Conservation (phyloP, 768 basidiomycete species). For the Daedaleopsis nitida region DNA sequence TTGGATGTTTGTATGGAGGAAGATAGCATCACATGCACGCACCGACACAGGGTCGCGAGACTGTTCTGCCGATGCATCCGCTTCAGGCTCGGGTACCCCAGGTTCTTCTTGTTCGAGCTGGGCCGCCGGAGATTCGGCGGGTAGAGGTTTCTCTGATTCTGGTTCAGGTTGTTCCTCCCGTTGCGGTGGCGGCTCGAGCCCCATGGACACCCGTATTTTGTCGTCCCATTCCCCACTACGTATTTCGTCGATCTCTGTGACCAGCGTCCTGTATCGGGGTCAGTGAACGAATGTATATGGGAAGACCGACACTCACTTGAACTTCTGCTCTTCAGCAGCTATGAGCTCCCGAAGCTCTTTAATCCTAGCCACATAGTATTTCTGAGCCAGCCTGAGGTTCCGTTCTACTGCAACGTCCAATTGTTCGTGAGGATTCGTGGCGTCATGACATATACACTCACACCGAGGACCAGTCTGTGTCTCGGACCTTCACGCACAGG, state of each 20-base stretch:
- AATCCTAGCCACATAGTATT: constrained; percentile 69
- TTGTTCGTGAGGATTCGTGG: constrained; percentile 8
- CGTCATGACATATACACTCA: constrained; percentile 16
- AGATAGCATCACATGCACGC: too few relatives aligned
- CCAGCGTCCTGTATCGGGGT: constrained; percentile 49
- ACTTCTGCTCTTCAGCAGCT: constrained; percentile 69
- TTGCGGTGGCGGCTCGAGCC: background rate
- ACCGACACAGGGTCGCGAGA: background rate
- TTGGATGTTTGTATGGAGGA: background rate
- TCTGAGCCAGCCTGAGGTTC: constrained; percentile 74
- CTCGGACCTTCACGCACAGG: constrained; percentile 40
- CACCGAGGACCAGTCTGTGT: constrained; percentile 56
- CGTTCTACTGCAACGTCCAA: constrained; percentile 48
- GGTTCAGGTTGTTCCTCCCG: background rate
- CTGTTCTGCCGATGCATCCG: background rate
- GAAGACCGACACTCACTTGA: constrained; percentile 54
- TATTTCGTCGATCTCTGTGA: constrained; percentile 77
- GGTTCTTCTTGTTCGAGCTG: constrained; percentile 1
- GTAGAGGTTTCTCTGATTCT: background rate
- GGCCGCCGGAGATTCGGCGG: background rate
- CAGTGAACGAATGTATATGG: background rate
- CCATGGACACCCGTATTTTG: constrained; percentile 37
- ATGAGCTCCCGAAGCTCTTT: constrained; percentile 75
- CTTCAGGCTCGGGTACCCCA: background rate
- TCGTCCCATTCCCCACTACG: constrained; percentile 67